Evolutionary conservation across 208 protist genomes (phyloP).

Genomic region (Trypanosoma scelopori): DNA sequence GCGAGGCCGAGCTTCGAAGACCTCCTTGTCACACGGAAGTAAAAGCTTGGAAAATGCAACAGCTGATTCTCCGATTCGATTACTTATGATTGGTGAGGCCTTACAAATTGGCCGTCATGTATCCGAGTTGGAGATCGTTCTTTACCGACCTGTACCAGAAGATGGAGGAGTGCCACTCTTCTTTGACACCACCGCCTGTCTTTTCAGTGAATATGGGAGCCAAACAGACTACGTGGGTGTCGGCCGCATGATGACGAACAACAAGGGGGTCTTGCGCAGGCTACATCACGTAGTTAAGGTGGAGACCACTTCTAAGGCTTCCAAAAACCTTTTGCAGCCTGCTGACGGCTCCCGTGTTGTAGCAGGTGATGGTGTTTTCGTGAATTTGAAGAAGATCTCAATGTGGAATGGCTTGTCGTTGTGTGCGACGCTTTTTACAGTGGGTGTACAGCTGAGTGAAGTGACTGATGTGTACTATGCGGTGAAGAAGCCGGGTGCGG

Average conservation of each 20-base stretch:
- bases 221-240: conserved; percentile 76
- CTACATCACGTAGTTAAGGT: conserved; percentile 62
- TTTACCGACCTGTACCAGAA: conserved; percentile 63
- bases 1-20: background rate
- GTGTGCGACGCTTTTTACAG: conserved; percentile 60
- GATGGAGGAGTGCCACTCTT: conserved; percentile 38
- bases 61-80: conserved; percentile 13
- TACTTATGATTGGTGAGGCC: conserved; percentile 66
- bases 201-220: conserved; percentile 55
- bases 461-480: conserved; percentile 64
- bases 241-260: conserved; percentile 56
- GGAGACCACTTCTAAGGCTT: conserved; percentile 25
- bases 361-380: conserved; percentile 61
- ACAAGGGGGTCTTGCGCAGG: conserved; percentile 51
- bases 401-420: conserved; percentile 56
- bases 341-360: conserved; percentile 40
- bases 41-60: background rate
- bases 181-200: conserved; percentile 76
- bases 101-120: conserved; percentile 50
- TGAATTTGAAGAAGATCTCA: conserved; percentile 50
- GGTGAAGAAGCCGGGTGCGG: conserved; percentile 38
- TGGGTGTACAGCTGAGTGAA: conserved; percentile 30
- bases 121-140: conserved; percentile 70
- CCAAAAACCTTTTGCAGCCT: conserved; percentile 46
- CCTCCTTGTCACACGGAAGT: background rate